These are phyloP conservation scores for Xylariaceae sp. DNA, from an alignment of 2,329 filamentous ascomycete species.

Conservation along the genomic window DNA sequence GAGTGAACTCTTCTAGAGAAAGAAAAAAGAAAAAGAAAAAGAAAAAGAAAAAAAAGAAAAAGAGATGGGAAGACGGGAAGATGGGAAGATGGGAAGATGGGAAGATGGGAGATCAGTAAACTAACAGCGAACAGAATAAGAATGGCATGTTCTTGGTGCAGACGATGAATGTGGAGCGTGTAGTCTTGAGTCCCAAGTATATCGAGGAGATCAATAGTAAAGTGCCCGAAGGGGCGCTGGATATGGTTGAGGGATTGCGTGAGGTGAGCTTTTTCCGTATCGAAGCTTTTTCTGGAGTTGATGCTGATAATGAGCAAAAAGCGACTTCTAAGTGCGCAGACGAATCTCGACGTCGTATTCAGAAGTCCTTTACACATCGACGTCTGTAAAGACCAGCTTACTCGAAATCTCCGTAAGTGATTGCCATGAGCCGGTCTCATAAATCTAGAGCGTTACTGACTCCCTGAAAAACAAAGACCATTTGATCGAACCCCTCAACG, in stretches of 20 bases:
- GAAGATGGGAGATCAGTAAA: background rate
- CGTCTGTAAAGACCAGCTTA: conserved; percentile 20
- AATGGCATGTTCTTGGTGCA: conserved; percentile 21
- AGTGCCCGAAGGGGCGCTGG: conserved; percentile 19
- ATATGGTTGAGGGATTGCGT: conserved; percentile 21
- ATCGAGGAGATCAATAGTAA: conserved; percentile 21
- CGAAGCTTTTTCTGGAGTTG: background rate
- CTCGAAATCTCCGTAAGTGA: conserved; percentile 18
- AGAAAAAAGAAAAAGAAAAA: too few relatives aligned
- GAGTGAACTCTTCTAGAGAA: background rate
- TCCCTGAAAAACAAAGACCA: conserved; percentile 8
- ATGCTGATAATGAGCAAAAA: conserved; percentile 4
- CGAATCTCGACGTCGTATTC: conserved; percentile 21
- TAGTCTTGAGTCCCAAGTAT: conserved; percentile 20
- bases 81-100: too few relatives aligned
- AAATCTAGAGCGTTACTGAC: conserved; percentile 1
- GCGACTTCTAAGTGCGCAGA: conserved; percentile 20
- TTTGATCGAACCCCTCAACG: conserved; percentile 17
- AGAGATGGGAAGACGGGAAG: too few relatives aligned
- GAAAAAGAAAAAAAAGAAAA: too few relatives aligned
- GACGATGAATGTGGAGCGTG: conserved; percentile 19
- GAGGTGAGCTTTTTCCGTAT: conserved; percentile 8
- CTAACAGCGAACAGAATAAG: conserved; percentile 14
- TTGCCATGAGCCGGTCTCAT: too few relatives aligned
- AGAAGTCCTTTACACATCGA: conserved; percentile 20